Evolutionary conservation across 2,329 filamentous ascomycete genomes (phyloP).

Genomic region (Uncinocarpus reesii): DNA sequence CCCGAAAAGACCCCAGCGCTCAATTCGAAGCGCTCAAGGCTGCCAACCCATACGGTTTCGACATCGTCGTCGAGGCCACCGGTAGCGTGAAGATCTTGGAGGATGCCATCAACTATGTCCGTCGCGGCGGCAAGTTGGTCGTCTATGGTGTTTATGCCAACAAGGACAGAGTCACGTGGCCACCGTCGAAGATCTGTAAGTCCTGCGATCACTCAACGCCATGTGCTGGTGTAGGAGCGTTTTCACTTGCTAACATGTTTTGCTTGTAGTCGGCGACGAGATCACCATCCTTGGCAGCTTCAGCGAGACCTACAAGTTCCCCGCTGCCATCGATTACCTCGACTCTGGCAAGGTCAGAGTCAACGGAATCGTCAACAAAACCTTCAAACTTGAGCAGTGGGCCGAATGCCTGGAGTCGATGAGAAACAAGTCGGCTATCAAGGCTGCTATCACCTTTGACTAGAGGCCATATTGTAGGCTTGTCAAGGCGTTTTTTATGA

Average conservation of each 20-base stretch:
- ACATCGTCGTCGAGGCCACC: conserved; percentile 62
- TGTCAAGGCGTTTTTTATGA: neutral
- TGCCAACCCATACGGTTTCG: conserved; percentile 61
- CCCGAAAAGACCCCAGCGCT: conserved; percentile 42
- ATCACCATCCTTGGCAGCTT: conserved; percentile 65
- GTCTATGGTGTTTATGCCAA: conserved; percentile 62
- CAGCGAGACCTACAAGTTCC: conserved; percentile 64
- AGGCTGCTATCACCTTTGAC: conserved; percentile 63
- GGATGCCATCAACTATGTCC: conserved; percentile 60
- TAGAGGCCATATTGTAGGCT: conserved; percentile 25
- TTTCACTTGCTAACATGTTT: conserved; percentile 12
- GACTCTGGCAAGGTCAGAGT: conserved; percentile 39
- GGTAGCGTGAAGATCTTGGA: conserved; percentile 60
- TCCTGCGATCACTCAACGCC: conserved; percentile 16
- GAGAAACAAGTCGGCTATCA: conserved; percentile 62
- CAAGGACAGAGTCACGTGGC: conserved; percentile 54
- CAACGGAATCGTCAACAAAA: conserved; percentile 61
- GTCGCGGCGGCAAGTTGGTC: conserved; percentile 59
- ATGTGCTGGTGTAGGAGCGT: conserved; percentile 6
- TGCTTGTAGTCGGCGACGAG: conserved; percentile 42
- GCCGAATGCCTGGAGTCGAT: conserved; percentile 59
- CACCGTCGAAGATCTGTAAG: conserved; percentile 61
- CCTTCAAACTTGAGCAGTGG: conserved; percentile 63
- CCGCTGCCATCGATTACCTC: conserved; percentile 46
- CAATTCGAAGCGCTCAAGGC: conserved; percentile 54